A percentile compares a stretch with the other conserved stretches of the same genome.
These are phyloP conservation scores for Sugiyamaella grinbergsii DNA, from an alignment of 1,139 yeast genomes.

Conservation along the genomic window DNA sequence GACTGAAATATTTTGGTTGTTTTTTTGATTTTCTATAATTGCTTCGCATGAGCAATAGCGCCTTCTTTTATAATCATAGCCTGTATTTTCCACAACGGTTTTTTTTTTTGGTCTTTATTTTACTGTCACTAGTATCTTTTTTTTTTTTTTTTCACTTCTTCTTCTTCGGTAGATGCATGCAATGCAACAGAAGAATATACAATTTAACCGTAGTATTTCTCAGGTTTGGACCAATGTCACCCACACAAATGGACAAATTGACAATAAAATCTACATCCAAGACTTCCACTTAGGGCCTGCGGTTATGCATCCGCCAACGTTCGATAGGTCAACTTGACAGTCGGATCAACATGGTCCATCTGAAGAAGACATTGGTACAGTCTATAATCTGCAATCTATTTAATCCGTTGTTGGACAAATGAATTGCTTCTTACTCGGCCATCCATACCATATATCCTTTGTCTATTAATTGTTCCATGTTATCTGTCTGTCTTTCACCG, in stretches of 20 bases:
- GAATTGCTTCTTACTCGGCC: too few relatives aligned
- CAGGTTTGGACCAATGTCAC: slow-evolving; percentile 6
- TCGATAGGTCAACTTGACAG: slow-evolving; percentile 5
- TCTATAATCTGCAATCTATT: too few relatives aligned
- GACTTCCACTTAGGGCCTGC: slow-evolving; percentile 1
- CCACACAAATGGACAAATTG: slow-evolving; percentile 13
- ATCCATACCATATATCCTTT: too few relatives aligned
- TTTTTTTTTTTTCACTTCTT: not conserved
- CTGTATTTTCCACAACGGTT: slow-evolving; percentile 7
- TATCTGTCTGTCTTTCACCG: too few relatives aligned
- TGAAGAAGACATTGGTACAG: too few relatives aligned
- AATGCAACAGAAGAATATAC: slow-evolving; percentile 5
- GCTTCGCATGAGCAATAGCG: not conserved
- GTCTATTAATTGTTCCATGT: not conserved
- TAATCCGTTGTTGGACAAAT: too few relatives aligned
- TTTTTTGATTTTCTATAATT: not conserved
- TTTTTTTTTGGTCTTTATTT: not conserved
- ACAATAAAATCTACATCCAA: slow-evolving; percentile 5
- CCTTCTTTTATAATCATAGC: slow-evolving; percentile 9
- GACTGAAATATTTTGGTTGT: not conserved
- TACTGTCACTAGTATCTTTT: too few relatives aligned
- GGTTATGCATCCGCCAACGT: slow-evolving; percentile 12
- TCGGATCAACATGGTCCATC: too few relatives aligned
- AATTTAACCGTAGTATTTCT: not conserved
- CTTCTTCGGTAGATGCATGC: slow-evolving; percentile 4